Percentiles rank a stretch among this genome's conserved stretches.
Conservation (phyloP, 2,329 filamentous ascomycete species). For the Rutstroemia sydowiana region DNA sequence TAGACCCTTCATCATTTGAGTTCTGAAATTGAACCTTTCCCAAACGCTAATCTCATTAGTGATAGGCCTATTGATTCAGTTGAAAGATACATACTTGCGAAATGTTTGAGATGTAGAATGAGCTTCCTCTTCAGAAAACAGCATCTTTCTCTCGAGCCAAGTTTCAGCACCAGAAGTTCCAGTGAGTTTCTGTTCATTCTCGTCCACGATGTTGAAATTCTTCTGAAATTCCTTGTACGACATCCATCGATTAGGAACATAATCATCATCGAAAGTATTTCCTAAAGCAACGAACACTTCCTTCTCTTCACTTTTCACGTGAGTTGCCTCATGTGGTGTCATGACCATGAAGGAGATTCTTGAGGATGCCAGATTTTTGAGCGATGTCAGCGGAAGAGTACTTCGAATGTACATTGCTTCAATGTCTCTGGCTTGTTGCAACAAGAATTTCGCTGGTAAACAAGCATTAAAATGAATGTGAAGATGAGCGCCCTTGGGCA, state of each 20-base stretch:
- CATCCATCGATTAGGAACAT: constrained; percentile 41
- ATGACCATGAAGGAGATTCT: constrained; percentile 29
- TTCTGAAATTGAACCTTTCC: constrained; percentile 60
- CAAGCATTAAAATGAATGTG: constrained; percentile 78
- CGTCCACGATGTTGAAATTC: constrained; percentile 28
- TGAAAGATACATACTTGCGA: constrained; percentile 40
- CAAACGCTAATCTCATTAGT: constrained; percentile 36
- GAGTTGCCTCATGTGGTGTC: constrained; percentile 24
- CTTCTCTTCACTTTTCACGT: constrained; percentile 18
- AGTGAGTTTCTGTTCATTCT: constrained; percentile 24
- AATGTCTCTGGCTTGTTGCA: constrained; percentile 47
- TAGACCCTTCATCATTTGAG: constrained; percentile 65
- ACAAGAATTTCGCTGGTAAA: constrained; percentile 50
- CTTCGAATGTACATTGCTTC: constrained; percentile 64
- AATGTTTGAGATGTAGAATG: constrained; percentile 42
- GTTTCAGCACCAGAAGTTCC: constrained; percentile 32
- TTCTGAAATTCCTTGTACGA: constrained; percentile 37
- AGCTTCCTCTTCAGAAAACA: constrained; percentile 53
- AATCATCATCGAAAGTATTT: constrained; percentile 43
- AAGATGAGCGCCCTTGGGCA: constrained; percentile 67
- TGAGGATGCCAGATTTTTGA: constrained; percentile 17
- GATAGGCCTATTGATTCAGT: background rate
- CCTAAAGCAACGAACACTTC: constrained; percentile 25
- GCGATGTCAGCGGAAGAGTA: constrained; percentile 40
- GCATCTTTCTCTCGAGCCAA: constrained; percentile 57